A percentile compares a stretch with the other conserved stretches of the same genome.
phyloP scores from a whole-genome alignment of 495 filamentous ascomycete species.

The Aspergillus biplanus region DNA sequence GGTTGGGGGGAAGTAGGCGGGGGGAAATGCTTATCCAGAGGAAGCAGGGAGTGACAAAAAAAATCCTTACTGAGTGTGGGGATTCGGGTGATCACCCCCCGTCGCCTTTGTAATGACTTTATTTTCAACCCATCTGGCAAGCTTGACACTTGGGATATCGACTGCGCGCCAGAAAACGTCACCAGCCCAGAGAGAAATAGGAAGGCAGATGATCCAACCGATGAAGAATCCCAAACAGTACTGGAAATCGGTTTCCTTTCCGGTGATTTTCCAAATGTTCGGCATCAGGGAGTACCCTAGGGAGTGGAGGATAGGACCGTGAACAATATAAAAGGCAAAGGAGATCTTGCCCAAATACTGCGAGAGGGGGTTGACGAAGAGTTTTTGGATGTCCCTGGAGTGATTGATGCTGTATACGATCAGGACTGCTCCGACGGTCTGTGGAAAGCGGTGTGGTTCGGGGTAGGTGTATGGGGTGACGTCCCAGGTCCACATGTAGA shows the following conservation, averaged over 20 bases:
- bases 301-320: constrained; percentile 59
- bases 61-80: neutral
- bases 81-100: constrained; percentile 15
- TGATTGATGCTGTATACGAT: constrained; percentile 61
- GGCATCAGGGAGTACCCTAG: constrained; percentile 54
- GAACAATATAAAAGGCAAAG: constrained; percentile 67
- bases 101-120: constrained; percentile 34
- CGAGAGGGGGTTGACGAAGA: constrained; percentile 59
- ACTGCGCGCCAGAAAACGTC: constrained; percentile 63
- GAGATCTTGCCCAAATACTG: constrained; percentile 68
- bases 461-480: constrained; percentile 47
- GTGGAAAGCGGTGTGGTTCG: constrained; percentile 49
- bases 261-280: constrained; percentile 57
- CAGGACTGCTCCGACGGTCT: constrained; percentile 56
- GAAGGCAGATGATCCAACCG: constrained; percentile 52
- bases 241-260: constrained; percentile 54
- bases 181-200: constrained; percentile 58
- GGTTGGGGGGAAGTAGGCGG: neutral
- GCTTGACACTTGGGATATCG: constrained; percentile 59
- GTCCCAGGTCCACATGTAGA: constrained; percentile 46
- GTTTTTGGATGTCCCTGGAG: constrained; percentile 51
- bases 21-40: neutral
- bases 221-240: constrained; percentile 56
- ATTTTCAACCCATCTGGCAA: constrained; percentile 58
- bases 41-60: neutral